phyloP scores from a whole-genome alignment of 202 grass and related monocot genomes.

The Alloteropsis angusta region DNA sequence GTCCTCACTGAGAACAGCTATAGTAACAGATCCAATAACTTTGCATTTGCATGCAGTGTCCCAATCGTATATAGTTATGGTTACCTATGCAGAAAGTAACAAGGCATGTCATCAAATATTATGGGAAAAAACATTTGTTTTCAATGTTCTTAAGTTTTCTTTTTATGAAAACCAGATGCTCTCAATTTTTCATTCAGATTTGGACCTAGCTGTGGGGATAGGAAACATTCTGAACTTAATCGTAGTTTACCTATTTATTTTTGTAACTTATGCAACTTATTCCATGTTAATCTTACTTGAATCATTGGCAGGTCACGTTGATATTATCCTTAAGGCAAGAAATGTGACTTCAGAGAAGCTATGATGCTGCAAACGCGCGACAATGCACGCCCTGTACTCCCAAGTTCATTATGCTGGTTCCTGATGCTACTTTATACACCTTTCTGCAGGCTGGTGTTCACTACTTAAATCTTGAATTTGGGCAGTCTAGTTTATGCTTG shows the following conservation, averaged over 20 bases:
- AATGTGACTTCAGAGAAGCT: background rate
- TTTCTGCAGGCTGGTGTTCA: slow-evolving; percentile 12
- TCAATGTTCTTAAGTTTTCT: background rate
- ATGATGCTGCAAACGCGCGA: background rate
- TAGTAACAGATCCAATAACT: slow-evolving; percentile 71
- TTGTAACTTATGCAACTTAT: background rate
- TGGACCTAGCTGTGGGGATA: background rate
- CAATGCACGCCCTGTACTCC: slow-evolving; percentile 10
- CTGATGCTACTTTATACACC: background rate
- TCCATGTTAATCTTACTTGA: background rate
- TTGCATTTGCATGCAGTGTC: slow-evolving; percentile 82
- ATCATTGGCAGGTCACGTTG: slow-evolving; percentile 11
- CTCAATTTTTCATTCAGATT: background rate
- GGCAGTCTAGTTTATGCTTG: background rate
- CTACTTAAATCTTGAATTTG: background rate
- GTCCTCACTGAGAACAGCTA: slow-evolving; percentile 60
- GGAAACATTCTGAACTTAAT: background rate
- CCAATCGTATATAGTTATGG: slow-evolving; percentile 91
- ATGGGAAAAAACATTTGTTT: background rate
- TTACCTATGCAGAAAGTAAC: slow-evolving; percentile 48
- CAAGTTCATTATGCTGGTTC: background rate
- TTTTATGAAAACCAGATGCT: background rate
- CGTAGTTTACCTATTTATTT: background rate
- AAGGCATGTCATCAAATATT: background rate
- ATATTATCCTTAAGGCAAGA: background rate